Conservation (phyloP, 257 asterid species). For the Thymus mandschuricus region DNA sequence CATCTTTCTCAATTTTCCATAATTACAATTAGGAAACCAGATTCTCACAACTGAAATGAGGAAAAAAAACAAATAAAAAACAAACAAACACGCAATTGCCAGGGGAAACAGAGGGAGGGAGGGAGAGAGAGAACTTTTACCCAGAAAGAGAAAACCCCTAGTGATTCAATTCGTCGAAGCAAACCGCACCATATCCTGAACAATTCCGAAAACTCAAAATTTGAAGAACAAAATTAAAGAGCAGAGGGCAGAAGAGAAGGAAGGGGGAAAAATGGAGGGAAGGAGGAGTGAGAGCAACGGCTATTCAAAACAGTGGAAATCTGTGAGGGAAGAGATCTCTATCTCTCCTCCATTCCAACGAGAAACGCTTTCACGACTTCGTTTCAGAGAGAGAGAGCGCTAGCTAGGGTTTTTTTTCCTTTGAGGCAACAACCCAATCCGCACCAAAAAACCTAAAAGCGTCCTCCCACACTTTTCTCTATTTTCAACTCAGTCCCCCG, state of each 20-base stretch:
- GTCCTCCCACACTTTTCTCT: too few species aligned
- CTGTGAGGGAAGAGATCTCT: conserved; percentile 25
- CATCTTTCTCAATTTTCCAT: background rate
- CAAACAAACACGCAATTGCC: background rate
- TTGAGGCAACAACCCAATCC: conserved; percentile 20
- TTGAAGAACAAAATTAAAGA: conserved; percentile 4
- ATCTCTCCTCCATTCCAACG: conserved; percentile 21
- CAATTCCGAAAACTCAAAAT: conserved; percentile 2
- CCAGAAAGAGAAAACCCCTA: conserved; percentile 8
- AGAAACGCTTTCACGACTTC: conserved; percentile 50
- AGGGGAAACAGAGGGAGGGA: background rate
- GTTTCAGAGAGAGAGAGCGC: conserved; percentile 37
- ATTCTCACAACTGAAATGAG: background rate
- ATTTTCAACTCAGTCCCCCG: too few species aligned
- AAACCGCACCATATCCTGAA: conserved; percentile 14
- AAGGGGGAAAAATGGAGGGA: conserved; percentile 35
- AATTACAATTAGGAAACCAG: background rate
- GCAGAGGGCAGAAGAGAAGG: background rate
- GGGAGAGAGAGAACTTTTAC: conserved; percentile 19
- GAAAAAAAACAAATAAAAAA: too few species aligned
- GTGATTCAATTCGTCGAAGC: conserved; percentile 26
- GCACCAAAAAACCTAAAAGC: too few species aligned
- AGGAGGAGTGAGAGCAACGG: conserved; percentile 31
- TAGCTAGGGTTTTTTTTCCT: conserved; percentile 47
- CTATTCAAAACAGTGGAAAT: conserved; percentile 35